Conservation (phyloP, 495 filamentous ascomycete species). For the Mycothermus thermophilus region DNA sequence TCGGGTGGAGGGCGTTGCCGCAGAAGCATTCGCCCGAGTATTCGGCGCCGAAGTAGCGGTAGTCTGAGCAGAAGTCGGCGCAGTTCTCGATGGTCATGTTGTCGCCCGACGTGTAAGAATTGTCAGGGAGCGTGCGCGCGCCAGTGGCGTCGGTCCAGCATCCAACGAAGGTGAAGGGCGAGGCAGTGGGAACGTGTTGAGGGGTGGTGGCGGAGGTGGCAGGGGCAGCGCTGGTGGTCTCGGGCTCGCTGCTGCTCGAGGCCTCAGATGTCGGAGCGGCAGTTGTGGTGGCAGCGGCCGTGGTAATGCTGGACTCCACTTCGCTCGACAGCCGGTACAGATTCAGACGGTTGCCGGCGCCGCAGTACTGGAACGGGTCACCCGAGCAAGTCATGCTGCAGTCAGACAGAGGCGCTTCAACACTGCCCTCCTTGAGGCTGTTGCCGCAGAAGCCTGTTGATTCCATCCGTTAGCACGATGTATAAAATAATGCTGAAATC, state of each 20-base stretch:
- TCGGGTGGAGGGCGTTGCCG: conserved; percentile 22
- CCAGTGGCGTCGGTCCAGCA: conserved; percentile 34
- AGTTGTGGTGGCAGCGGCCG: conserved; percentile 23
- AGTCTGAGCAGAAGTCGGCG: conserved; percentile 29
- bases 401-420: conserved; percentile 24
- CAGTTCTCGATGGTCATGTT: conserved; percentile 35
- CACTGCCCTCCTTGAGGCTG: conserved; percentile 26
- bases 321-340: too few relatives aligned
- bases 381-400: conserved; percentile 40
- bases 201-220: conserved; percentile 19
- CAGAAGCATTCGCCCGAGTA: conserved; percentile 38
- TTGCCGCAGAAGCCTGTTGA: too few relatives aligned
- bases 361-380: conserved; percentile 30
- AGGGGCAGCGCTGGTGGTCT: conserved; percentile 3
- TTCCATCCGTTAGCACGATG: too few relatives aligned
- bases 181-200: conserved; percentile 19
- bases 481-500: too few relatives aligned
- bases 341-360: conserved; percentile 30
- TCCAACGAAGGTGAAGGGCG: conserved; percentile 26
- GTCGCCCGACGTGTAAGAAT: conserved; percentile 20
- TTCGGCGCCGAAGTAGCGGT: conserved; percentile 33
- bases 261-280: conserved; percentile 14
- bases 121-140: conserved; percentile 22
- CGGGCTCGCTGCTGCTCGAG: conserved; percentile 2
- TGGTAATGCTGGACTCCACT: too few relatives aligned